Evolutionary conservation across 2,329 filamentous ascomycete species (phyloP), one percentile per base, ranked within the genome.

Genomic region (Cercospora sesami): DNA sequence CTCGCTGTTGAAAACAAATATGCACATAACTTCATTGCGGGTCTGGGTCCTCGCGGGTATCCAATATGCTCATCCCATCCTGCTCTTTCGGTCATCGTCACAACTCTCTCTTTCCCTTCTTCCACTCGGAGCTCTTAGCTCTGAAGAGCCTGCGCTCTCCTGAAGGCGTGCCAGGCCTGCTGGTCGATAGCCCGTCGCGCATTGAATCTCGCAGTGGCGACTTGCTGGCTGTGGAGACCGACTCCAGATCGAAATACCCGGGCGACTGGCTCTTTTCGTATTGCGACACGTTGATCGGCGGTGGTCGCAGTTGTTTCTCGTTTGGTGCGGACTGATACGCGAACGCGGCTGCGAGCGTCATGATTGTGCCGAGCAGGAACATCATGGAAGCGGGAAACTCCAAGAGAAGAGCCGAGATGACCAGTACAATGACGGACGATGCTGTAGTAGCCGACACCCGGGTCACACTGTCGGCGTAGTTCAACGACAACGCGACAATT

Each of bases 381-480:
- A 88, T 87, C 28, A 84, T 75, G 0, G 90, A 91, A 53, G 95
- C 86, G 59, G 88, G 81, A 72, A 96, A 92, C 60, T 94, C 86
- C 78, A 98, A 97, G 72, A 97, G 90, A 80, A 88, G 90, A 1
- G 96, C 86, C 76, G 93, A 97, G 63, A 92, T 91, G 14, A 97
- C 73, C 71, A 94, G 93, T 77, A 92, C 96, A 60, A 97, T 82
- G 65, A 97, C 84, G 69, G 98, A 96, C 76, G 93, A 97, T 70
- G 96, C 92, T 75, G 92, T 95, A 5, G 93, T 94, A 4, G 94
- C 93, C 80, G 96, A 94, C 78, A 95, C 97, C 83, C 96, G 96
- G 68, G 92, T 90, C 77, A 96, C 96, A 76, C 95, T 96, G 81
- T 95, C 91, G 5, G 91, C 89, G 77, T 93, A 92, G 70, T 90